A percentile compares a stretch with the other conserved stretches of the same genome.
Conservation (phyloP, 352 stramenopile species). For the Vaucheria bursata region DNA sequence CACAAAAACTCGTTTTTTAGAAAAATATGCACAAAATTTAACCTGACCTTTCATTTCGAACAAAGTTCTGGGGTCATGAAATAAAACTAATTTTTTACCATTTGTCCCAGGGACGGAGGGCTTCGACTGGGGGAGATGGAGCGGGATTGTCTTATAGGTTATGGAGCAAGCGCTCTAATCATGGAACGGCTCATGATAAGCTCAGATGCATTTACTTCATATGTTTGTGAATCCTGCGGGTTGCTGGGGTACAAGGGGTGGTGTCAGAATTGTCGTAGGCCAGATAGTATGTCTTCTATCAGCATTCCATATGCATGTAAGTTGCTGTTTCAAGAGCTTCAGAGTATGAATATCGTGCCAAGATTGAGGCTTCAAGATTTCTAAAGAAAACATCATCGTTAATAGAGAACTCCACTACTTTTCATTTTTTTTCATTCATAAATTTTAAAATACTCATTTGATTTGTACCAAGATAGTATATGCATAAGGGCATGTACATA, state of each 20-base stretch:
- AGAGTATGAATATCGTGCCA: constrained; percentile 99
- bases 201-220: constrained; percentile 95
- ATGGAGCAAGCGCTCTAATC: constrained; percentile 96
- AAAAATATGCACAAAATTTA: too few relatives aligned
- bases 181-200: constrained; percentile 99
- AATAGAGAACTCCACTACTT: too few relatives aligned
- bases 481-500: too few relatives aligned
- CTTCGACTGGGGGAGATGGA: constrained; percentile 99
- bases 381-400: too few relatives aligned
- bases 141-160: constrained; percentile 97
- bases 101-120: too few relatives aligned
- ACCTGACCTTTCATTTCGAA: too few relatives aligned
- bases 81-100: too few relatives aligned
- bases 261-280: constrained; percentile 96
- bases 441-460: too few relatives aligned
- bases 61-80: too few relatives aligned
- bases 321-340: constrained; percentile 90
- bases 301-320: constrained; percentile 98
- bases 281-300: constrained; percentile 94
- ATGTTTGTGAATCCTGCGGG: constrained; percentile 92
- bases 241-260: constrained; percentile 87
- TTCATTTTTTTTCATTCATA: too few relatives aligned
- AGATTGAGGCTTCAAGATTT: constrained; percentile 88
- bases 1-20: too few relatives aligned
- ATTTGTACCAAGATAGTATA: too few relatives aligned